phyloP scores from a whole-genome alignment of 2,329 filamentous ascomycete genomes.

The Bipolaris zeicola region DNA sequence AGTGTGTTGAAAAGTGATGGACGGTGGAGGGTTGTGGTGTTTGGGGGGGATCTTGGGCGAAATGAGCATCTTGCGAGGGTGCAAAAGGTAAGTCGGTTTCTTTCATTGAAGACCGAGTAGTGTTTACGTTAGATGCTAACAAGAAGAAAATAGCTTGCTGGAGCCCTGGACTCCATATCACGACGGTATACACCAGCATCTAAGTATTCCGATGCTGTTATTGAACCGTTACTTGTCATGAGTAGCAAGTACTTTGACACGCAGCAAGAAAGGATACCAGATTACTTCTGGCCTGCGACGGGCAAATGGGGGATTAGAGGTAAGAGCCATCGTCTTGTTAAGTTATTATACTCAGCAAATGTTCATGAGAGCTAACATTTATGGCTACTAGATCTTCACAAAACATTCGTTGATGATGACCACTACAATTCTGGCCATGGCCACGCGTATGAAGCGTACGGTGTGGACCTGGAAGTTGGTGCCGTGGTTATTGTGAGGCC shows the following conservation, averaged over 20 bases:
- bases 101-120: not conserved
- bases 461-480: slow-evolving; percentile 50
- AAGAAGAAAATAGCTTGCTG: slow-evolving; percentile 22
- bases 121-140: not conserved
- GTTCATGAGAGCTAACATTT: not conserved
- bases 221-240: slow-evolving; percentile 63
- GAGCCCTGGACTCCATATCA: slow-evolving; percentile 38
- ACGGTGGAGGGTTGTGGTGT: slow-evolving; percentile 58
- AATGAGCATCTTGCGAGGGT: slow-evolving; percentile 36
- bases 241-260: slow-evolving; percentile 55
- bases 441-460: slow-evolving; percentile 62
- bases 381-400: slow-evolving; percentile 58
- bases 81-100: slow-evolving; percentile 44
- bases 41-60: slow-evolving; percentile 53
- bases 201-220: slow-evolving; percentile 59
- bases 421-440: slow-evolving; percentile 63
- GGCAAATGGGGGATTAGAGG: slow-evolving; percentile 62
- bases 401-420: slow-evolving; percentile 65
- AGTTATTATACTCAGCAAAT: no score
- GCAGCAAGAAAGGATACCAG: slow-evolving; percentile 60
- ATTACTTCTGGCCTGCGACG: slow-evolving; percentile 61
- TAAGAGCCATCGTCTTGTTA: slow-evolving; percentile 26
- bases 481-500: slow-evolving; percentile 62
- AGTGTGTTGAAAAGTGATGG: slow-evolving; percentile 59
- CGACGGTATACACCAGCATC: slow-evolving; percentile 51